Conservation (phyloP, 345 rosid genomes). For the Boechera retrofracta region DNA sequence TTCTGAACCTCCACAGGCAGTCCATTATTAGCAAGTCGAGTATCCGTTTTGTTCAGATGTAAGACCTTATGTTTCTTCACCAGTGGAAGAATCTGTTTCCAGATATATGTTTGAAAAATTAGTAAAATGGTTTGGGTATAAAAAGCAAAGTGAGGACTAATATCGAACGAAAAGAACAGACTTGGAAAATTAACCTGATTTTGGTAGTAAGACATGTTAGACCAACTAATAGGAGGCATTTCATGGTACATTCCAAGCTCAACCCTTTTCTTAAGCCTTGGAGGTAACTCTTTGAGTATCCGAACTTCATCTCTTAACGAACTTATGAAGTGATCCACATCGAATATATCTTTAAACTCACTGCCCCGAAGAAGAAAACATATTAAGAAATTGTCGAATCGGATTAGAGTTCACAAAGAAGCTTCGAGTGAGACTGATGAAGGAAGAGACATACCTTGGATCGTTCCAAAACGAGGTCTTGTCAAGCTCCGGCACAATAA, state of each 20-base stretch:
- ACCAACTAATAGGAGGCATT: slow-evolving; percentile 95
- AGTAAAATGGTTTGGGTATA: not conserved
- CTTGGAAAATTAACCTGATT: slow-evolving; percentile 59
- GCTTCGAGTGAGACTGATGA: not conserved
- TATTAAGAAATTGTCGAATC: not conserved
- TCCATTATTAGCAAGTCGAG: slow-evolving; percentile 89
- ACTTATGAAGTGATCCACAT: slow-evolving; percentile 84
- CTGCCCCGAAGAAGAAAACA: slow-evolving; percentile 50
- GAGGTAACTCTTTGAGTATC: slow-evolving; percentile 78
- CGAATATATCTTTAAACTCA: slow-evolving; percentile 92
- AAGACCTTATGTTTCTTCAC: slow-evolving; percentile 81
- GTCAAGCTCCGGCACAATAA: slow-evolving; percentile 91
- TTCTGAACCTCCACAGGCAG: slow-evolving; percentile 82
- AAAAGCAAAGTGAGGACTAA: slow-evolving; percentile 16
- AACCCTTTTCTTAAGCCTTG: slow-evolving; percentile 74
- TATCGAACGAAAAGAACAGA: not conserved
- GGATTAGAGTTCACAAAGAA: slow-evolving; percentile 10
- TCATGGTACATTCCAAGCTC: slow-evolving; percentile 68
- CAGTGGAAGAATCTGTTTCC: slow-evolving; percentile 87
- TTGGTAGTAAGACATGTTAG: slow-evolving; percentile 79
- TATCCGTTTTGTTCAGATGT: slow-evolving; percentile 86
- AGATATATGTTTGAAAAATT: slow-evolving; percentile 4
- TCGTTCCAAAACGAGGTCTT: slow-evolving; percentile 97
- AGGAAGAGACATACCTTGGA: slow-evolving; percentile 63
- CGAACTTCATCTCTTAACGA: slow-evolving; percentile 96